These are phyloP conservation scores for Phytophthora tubulina DNA, from an alignment of 352 stramenopile genomes.

Conservation along the genomic window DNA sequence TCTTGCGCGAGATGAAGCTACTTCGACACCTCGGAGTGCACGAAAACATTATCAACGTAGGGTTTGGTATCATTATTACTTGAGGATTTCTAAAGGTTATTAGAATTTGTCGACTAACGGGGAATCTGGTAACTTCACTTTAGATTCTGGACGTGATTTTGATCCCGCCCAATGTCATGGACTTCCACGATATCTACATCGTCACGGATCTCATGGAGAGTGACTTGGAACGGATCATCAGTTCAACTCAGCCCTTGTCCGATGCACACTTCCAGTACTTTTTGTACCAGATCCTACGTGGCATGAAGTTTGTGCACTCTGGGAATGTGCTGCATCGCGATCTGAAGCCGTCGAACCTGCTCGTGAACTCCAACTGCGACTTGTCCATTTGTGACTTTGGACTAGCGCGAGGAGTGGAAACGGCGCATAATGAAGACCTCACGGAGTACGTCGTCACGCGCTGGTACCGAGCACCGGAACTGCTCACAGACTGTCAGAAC, in stretches of 20 bases:
- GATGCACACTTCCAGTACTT: constrained; percentile 93
- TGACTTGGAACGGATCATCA: constrained; percentile 93
- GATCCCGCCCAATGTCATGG: constrained; percentile 84
- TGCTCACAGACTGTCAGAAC: constrained; percentile 94
- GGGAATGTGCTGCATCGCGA: constrained; percentile 94
- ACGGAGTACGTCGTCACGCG: constrained; percentile 95
- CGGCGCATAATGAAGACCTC: constrained; percentile 77
- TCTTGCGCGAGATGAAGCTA: constrained; percentile 94
- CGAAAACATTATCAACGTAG: constrained; percentile 92
- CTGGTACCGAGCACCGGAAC: constrained; percentile 91
- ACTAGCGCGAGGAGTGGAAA: constrained; percentile 90
- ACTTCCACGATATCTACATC: constrained; percentile 93
- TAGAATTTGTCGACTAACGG: not conserved
- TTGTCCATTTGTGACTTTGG: constrained; percentile 94
- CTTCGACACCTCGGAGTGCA: constrained; percentile 92
- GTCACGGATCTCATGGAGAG: constrained; percentile 94
- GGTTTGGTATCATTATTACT: constrained; percentile 10
- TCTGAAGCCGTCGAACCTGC: constrained; percentile 90
- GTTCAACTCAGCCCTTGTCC: constrained; percentile 84
- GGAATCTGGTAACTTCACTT: not conserved
- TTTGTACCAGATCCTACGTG: constrained; percentile 93
- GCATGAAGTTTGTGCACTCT: constrained; percentile 98
- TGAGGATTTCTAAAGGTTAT: not conserved
- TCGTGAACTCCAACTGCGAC: constrained; percentile 93
- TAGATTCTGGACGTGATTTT: constrained; percentile 88